Base-by-base conservation (phyloP, 2,329 filamentous ascomycete genomes). In the Sphaerulina vaccinii region DNA sequence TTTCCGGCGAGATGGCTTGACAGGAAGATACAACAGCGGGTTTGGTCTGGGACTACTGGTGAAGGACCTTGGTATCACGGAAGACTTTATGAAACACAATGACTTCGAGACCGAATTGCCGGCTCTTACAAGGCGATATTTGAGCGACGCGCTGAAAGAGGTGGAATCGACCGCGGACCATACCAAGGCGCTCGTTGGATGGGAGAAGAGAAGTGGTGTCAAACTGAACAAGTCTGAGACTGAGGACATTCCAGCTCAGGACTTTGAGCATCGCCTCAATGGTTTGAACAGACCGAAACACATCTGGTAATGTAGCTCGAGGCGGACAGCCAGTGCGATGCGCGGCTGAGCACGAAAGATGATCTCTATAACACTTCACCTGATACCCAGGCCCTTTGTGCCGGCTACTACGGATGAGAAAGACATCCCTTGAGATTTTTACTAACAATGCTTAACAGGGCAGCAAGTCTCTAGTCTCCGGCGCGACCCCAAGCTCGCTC, bases 41-140 rank as follows among this genome's bases (percentile, higher is more conserved):
- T 70, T 69, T 41, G 68, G 67, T 6, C 59, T 71, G 13, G 66
- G 62, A 19, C 56, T 70, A 23, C 50, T 71, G 29, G 63, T 70
- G 3, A 69, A 71, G 44, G 69, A 71, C 54, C 45, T 69, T 35
- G 66, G 64, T 9, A 71, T 71, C 22, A 64, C 67, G 10, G 61
- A 67, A 48, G 68, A 71, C 6, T 67, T 70, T 8, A 68, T 70
- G 60, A 53, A 65, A 46, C 59, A 64, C 27, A 67, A 63, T 47
- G 60, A 57, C 7, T 66, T 70, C 22, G 45, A 68, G 46, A 67
- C 65, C 2, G 62, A 66, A 16, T 41, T 71, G 22, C 65, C 68
- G 3, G 55, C 45, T 0, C 49, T 70, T 42, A 55, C 63, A 38
- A 61, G 59, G 50, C 55, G 57, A n/a, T 69, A 70, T 58, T 50